A percentile compares a stretch with the other conserved stretches of the same genome.
phyloP scores from a whole-genome alignment of 2,329 filamentous ascomycete genomes.

The Trematosphaeria pertusa region DNA sequence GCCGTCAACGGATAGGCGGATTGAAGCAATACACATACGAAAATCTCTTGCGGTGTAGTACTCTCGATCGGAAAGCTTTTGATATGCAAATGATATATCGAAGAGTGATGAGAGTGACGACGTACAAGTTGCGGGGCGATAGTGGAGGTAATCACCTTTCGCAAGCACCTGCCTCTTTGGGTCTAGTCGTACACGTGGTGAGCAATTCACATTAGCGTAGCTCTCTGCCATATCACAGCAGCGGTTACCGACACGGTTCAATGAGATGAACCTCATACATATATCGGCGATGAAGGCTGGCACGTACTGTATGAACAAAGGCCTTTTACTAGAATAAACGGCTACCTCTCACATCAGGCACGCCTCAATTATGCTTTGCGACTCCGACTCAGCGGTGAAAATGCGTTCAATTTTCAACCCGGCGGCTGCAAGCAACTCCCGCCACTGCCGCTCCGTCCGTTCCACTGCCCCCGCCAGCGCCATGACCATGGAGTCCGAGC shows the following conservation, averaged over 20 bases:
- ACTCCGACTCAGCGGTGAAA: constrained; percentile 16
- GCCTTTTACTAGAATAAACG: too few species aligned
- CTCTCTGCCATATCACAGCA: too few species aligned
- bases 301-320: too few species aligned
- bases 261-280: too few species aligned
- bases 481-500: constrained; percentile 25
- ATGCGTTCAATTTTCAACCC: constrained; percentile 14
- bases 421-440: constrained; percentile 10
- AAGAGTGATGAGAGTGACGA: neutral
- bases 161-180: neutral
- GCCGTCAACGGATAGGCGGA: too few species aligned
- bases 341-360: too few species aligned
- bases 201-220: neutral
- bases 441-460: constrained; percentile 18
- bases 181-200: neutral
- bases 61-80: too few species aligned
- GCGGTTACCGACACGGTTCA: too few species aligned
- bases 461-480: constrained; percentile 17
- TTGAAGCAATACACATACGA: too few species aligned
- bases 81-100: neutral
- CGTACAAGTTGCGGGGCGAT: neutral
- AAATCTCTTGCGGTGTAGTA: too few species aligned
- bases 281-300: too few species aligned
- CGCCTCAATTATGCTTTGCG: constrained; percentile 22
- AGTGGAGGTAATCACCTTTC: neutral